These are phyloP conservation scores for Passalora sequoiae DNA, from an alignment of 2,329 filamentous ascomycete species.

Conservation along the genomic window DNA sequence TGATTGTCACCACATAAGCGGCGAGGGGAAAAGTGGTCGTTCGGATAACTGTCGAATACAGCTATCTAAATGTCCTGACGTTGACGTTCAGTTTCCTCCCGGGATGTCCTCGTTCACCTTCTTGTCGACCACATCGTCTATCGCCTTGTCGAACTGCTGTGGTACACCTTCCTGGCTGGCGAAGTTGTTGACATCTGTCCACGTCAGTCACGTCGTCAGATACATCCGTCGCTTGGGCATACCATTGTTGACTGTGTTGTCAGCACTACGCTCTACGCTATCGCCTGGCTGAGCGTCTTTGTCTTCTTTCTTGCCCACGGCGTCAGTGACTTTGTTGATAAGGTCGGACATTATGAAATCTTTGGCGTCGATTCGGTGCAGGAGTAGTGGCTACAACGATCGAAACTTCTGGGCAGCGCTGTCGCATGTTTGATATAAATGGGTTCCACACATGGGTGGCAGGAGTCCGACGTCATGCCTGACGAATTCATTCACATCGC, in stretches of 20 bases:
- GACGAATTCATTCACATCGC: not conserved
- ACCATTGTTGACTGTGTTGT: slow-evolving; percentile 9
- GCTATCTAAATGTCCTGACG: no score
- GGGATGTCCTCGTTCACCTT: slow-evolving; percentile 15
- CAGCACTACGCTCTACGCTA: slow-evolving; percentile 8
- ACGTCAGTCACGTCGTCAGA: no score
- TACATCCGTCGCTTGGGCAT: no score
- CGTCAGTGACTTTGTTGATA: slow-evolving; percentile 2
- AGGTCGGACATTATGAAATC: slow-evolving; percentile 5
- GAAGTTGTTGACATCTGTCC: slow-evolving; percentile 10
- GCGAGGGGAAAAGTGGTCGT: no score
- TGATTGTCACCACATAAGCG: no score
- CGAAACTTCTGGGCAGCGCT: no score
- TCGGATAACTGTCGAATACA: no score
- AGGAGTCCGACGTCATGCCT: slow-evolving; percentile 2
- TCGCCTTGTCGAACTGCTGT: slow-evolving; percentile 9
- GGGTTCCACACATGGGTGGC: not conserved
- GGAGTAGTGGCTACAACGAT: not conserved
- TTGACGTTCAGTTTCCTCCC: slow-evolving; percentile 7
- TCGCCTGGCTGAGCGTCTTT: slow-evolving; percentile 12
- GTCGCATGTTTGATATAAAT: not conserved
- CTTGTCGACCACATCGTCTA: slow-evolving; percentile 10
- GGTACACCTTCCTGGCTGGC: slow-evolving; percentile 11
- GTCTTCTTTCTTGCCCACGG: slow-evolving; percentile 4
- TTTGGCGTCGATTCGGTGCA: not conserved